Conservation (phyloP, 768 basidiomycete species). For the Suillus placidus region DNA sequence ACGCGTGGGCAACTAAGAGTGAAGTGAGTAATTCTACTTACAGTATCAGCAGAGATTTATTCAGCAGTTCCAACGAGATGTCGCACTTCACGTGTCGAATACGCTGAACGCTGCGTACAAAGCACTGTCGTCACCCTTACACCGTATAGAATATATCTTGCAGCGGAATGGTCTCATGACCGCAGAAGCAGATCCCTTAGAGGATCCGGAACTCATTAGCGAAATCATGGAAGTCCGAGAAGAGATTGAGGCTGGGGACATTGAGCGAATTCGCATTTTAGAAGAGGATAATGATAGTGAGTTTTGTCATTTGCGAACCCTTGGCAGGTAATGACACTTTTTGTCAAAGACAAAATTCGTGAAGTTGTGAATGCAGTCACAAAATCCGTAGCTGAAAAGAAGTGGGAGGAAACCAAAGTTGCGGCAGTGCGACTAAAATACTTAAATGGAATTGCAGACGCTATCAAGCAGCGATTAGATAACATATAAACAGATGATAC, state of each 20-base stretch:
- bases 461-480: slow-evolving; percentile 20
- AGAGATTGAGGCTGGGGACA: slow-evolving; percentile 63
- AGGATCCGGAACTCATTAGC: slow-evolving; percentile 70
- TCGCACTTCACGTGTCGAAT: slow-evolving; percentile 54
- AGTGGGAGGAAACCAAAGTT: slow-evolving; percentile 60
- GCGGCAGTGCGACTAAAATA: slow-evolving; percentile 76
- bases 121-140: slow-evolving; percentile 69
- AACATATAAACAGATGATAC: slow-evolving; percentile 3
- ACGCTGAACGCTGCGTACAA: slow-evolving; percentile 83
- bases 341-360: slow-evolving; percentile 52
- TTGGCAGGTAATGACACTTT: slow-evolving; percentile 3
- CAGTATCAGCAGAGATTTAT: not conserved
- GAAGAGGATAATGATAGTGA: slow-evolving; percentile 57
- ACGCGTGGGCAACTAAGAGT: slow-evolving; percentile 75
- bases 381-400: slow-evolving; percentile 47
- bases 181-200: slow-evolving; percentile 70
- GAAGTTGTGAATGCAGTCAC: slow-evolving; percentile 50
- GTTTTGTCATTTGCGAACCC: slow-evolving; percentile 17
- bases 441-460: slow-evolving; percentile 59
- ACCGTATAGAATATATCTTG: slow-evolving; percentile 82
- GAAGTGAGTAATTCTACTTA: slow-evolving; percentile 42
- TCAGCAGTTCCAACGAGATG: slow-evolving; percentile 25
- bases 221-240: slow-evolving; percentile 83
- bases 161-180: slow-evolving; percentile 57
- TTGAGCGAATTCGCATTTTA: slow-evolving; percentile 53